These are phyloP conservation scores for Ophiostoma sp. DNA, from an alignment of 2,329 filamentous ascomycete species.

Conservation along the genomic window DNA sequence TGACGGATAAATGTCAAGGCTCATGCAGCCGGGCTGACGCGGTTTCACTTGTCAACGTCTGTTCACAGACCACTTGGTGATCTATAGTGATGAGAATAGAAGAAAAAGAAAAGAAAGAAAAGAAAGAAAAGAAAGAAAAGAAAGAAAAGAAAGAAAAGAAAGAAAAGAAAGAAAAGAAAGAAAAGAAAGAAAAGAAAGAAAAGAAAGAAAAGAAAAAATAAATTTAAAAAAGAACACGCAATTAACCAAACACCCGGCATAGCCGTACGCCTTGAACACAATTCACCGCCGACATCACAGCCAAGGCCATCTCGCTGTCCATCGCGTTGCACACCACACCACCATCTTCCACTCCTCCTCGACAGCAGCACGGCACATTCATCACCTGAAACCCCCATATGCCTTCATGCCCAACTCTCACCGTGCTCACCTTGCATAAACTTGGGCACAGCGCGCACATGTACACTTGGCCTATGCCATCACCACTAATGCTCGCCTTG, in stretches of 20 bases:
- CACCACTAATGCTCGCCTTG: neutral
- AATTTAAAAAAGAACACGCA: neutral
- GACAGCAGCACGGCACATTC: neutral
- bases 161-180: neutral
- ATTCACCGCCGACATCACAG: neutral
- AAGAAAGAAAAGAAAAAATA: neutral
- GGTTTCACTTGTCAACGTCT: neutral
- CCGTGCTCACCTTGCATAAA: neutral
- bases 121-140: too few species aligned
- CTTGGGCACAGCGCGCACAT: neutral
- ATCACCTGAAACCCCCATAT: neutral
- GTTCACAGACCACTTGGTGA: neutral
- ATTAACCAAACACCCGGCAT: neutral
- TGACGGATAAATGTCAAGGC: neutral
- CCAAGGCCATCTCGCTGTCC: neutral
- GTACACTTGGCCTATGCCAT: neutral
- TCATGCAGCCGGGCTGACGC: neutral
- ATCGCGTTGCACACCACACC: neutral
- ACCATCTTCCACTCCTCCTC: neutral
- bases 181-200: neutral
- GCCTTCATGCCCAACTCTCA: conserved; percentile 12
- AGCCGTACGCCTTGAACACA: neutral
- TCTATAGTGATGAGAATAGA: neutral
- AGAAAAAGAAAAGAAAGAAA: neutral
- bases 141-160: too few species aligned